Base-by-base conservation (phyloP, 306 rosid species). In the Lathyrus sativus region DNA sequence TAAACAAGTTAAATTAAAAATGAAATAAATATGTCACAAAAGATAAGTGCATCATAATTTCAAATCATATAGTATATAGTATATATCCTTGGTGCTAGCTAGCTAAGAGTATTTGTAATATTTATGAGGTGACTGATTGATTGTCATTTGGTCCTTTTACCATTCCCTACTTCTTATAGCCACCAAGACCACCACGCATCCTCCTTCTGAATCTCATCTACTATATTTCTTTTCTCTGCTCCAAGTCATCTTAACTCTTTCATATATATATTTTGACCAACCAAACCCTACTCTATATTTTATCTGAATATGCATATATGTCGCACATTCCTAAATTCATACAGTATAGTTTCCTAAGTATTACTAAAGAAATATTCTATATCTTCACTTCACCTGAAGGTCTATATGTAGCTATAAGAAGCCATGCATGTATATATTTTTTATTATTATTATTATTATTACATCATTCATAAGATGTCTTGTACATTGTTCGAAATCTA, bases 111-210 rank as follows among this genome's bases (percentile, higher is more conserved):
- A 50, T 18, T 49, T 49, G 26, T 49, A 49, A 49, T 15, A 33
- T 33, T 35, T 35, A 50, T 50, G 13, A 62, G 43, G 53, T 74
- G 79, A 68, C 19, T 78, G 79, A 73, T 73, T 74, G 83, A 74
- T 74, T 68, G 71, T 33, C 12, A 24, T 18, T 54, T 54, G 65
- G 76, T 68, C 49, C 22, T 33, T 68, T 49, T 39, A 48, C 59
- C 15, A 46, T 68, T 41, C 41, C 78, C 73, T 71, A 38, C 35
- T 24, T 35, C 35, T 11, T 44, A 74, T 61, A 53, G 65, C 41
- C 51, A 55, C 60, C 55, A 53, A 38, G 1, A 66, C 61, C 53
- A 45, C 55, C 53, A 58, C 28, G 39, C 4, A 35, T 35, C 39
- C 37, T 33, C 37, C 7, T 66, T 39, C 31, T 37, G 56, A 49